phyloP scores from a whole-genome alignment of 805 yeast species.

The Kodamaea jinghongensis region DNA sequence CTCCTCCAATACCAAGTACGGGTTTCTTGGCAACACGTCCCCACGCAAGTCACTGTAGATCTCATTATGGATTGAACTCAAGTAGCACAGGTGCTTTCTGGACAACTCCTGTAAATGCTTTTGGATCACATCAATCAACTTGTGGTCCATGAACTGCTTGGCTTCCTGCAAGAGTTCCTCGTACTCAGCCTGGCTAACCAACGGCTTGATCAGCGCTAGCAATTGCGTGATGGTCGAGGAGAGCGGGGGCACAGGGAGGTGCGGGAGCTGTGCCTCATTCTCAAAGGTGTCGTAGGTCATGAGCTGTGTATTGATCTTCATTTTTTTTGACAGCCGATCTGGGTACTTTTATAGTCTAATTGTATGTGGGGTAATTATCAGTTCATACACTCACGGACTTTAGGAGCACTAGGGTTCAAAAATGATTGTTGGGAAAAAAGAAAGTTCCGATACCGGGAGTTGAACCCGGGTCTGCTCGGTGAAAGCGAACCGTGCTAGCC shows the following conservation, averaged over 20 bases:
- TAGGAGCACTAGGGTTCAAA: too few relatives aligned
- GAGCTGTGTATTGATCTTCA: not conserved
- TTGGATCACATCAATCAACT: slow-evolving; percentile 48
- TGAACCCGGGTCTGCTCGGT: slow-evolving; percentile 86
- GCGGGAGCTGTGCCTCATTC: slow-evolving; percentile 47
- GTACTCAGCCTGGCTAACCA: slow-evolving; percentile 53
- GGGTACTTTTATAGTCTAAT: too few relatives aligned
- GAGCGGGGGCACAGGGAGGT: slow-evolving; percentile 61
- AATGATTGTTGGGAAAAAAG: too few relatives aligned
- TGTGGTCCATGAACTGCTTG: slow-evolving; percentile 42
- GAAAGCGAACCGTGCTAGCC: slow-evolving; percentile 84
- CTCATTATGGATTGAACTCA: slow-evolving; percentile 51
- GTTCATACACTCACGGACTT: too few relatives aligned
- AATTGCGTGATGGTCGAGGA: slow-evolving; percentile 50
- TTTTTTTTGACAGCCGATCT: too few relatives aligned
- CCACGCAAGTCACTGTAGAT: slow-evolving; percentile 63
- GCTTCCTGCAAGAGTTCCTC: slow-evolving; percentile 43
- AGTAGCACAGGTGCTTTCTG: slow-evolving; percentile 43
- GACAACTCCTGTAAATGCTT: slow-evolving; percentile 50
- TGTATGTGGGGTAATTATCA: too few relatives aligned
- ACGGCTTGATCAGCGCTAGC: slow-evolving; percentile 56
- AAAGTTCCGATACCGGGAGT: slow-evolving; percentile 74
- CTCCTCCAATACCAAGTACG: slow-evolving; percentile 69
- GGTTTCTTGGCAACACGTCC: slow-evolving; percentile 72
- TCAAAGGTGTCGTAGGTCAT: slow-evolving; percentile 28